Evolutionary conservation across 129 eudicot species (phyloP).

Genomic region (Helianthus annuus): HanXRQr2.0-SUNRISE NC_035447.2:118276653-118277152

Average conservation of each 20-base stretch:
- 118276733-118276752: conserved; percentile 33
- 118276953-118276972: conserved; percentile 52
- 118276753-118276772: conserved; percentile 34
- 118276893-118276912: neutral
- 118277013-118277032: conserved; percentile 41
- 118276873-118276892: conserved; percentile 4
- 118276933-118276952: conserved; percentile 52
- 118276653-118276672: conserved; percentile 29
- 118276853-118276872: no score
- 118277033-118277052: conserved; percentile 3
- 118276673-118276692: conserved; percentile 8
- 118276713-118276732: conserved; percentile 21
- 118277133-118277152: conserved; percentile 48
- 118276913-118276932: conserved; percentile 42
- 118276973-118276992: conserved; percentile 22
- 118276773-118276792: conserved; percentile 52
- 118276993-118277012: conserved; percentile 28
- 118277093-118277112: conserved; percentile 19
- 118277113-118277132: conserved; percentile 35
- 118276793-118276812: conserved; percentile 43
- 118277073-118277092: conserved; percentile 12
- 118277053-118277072: neutral
- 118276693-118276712: conserved; percentile 30
- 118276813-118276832: conserved; percentile 30
- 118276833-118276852: no score